Evolutionary conservation across 1,139 yeast species (phyloP), one percentile per base, ranked within the genome.

Genomic region (Nematodospora anomalae): DNA sequence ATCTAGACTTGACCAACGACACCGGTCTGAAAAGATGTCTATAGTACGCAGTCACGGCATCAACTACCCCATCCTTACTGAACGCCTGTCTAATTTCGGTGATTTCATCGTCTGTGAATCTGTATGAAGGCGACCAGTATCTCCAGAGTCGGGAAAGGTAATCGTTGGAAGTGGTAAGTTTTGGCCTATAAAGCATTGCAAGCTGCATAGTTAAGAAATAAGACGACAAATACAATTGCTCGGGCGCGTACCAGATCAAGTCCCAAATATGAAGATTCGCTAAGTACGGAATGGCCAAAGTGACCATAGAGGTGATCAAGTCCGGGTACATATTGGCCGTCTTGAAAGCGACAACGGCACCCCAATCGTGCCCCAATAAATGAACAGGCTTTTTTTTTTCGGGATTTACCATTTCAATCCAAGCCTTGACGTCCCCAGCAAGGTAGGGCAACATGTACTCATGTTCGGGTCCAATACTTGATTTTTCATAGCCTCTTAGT

Each of bases 291-390:
- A 70, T 69, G 4, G 74, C 72, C 50, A 70, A 47, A 9, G 67
- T 56, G 10, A 56, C 65, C 43, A 60, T 53, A n/a, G 69, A 62
- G 2, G 66, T 51, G 16, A 70, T 46, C 36, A 58, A 42, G 7
- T 66, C 65, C 0, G 75, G 75, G 38, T 57, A 67, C 38, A 59
- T 35, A 26, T 55, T 51, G 2, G 73, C 68, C 2, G 67, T 51
- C 43, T 65, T 64, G 49, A 58, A 68, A 9, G 66, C 48, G 22
- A 60, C 52, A 16, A 67, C 50, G 2, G 76, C 74, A 18, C 76
- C 76, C 76, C 76, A 70, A 48, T 70, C 76, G 44, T 70, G 76
- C 6, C 74, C 74, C 14, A 70, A 52, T 25, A 70, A 43, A 44
- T 69, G 72, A 4, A 69, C 64, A 2, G 70, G 67, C n/a, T 57